phyloP scores from a whole-genome alignment of 768 basidiomycete species.

The Multifurca ochricompacta region DNA sequence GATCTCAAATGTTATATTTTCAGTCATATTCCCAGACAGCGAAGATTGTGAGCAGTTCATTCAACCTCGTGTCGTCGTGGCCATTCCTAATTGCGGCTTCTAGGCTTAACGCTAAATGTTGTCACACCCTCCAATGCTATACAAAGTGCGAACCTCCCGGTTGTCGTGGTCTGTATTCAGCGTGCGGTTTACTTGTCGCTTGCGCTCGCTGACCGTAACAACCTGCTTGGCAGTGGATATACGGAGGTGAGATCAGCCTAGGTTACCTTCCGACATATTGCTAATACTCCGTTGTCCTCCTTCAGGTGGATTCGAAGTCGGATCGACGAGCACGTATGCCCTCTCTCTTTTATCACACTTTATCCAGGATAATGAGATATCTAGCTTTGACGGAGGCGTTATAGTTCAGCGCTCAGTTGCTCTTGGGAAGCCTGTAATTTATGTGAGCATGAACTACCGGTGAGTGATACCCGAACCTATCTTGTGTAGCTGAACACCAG shows the following conservation, averaged over 20 bases:
- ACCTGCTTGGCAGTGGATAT: slow-evolving; percentile 20
- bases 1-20: background rate
- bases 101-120: slow-evolving; percentile 23
- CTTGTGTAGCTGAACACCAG: background rate
- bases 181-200: background rate
- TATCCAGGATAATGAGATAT: background rate
- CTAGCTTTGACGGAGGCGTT: background rate
- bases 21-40: background rate
- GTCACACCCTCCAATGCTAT: slow-evolving; percentile 12
- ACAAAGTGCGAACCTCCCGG: slow-evolving; percentile 18
- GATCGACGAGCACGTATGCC: background rate
- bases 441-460: slow-evolving; percentile 26
- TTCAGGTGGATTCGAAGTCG: slow-evolving; percentile 1
- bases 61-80: background rate
- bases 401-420: slow-evolving; percentile 24
- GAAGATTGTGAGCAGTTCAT: slow-evolving; percentile 20
- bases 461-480: background rate
- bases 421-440: slow-evolving; percentile 22
- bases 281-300: too few relatives aligned
- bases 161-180: slow-evolving; percentile 21
- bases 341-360: too few relatives aligned
- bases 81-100: background rate
- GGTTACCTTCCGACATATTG: background rate
- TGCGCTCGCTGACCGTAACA: background rate
- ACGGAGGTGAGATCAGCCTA: slow-evolving; percentile 13